phyloP scores from a whole-genome alignment of 805 yeast genomes.

The Starmerella vaccinii region DNA sequence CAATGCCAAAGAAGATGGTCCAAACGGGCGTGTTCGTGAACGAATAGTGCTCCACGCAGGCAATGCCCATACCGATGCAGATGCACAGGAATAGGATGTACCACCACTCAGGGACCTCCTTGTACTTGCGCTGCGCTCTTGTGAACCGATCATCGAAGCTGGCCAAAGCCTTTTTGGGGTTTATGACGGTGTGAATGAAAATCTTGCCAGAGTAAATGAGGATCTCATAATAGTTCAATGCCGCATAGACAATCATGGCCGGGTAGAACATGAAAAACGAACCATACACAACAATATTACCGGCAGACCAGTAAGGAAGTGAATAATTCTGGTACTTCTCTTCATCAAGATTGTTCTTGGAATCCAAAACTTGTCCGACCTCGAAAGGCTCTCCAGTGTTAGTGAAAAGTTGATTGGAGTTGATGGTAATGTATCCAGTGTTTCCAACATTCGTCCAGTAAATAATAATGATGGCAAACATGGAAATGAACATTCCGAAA shows the following conservation, averaged over 20 bases:
- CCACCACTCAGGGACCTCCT: conserved; percentile 54
- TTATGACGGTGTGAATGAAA: conserved; percentile 22
- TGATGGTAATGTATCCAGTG: conserved; percentile 45
- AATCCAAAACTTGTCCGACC: conserved; percentile 40
- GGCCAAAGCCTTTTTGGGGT: conserved; percentile 27
- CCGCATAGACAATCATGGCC: conserved; percentile 39
- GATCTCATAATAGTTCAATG: conserved; percentile 22
- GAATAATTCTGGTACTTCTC: conserved; percentile 48
- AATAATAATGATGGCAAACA: conserved; percentile 26
- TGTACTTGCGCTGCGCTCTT: conserved; percentile 45
- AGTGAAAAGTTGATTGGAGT: conserved; percentile 35
- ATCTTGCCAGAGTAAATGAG: conserved; percentile 5
- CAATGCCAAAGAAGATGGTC: conserved; percentile 47
- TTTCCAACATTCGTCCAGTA: conserved; percentile 41
- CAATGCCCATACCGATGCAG: conserved; percentile 39
- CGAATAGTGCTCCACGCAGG: conserved; percentile 33
- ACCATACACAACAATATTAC: conserved; percentile 49
- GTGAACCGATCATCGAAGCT: conserved; percentile 46
- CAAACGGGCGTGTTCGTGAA: conserved; percentile 48
- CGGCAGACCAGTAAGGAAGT: conserved; percentile 59
- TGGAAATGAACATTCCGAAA: conserved; percentile 23
- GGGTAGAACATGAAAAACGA: conserved; percentile 49
- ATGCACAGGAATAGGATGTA: conserved; percentile 35
- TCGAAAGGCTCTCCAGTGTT: conserved; percentile 38
- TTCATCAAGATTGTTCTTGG: conserved; percentile 36